These are phyloP conservation scores for Leishmania gerbilli DNA, from an alignment of 208 protist species.

Conservation along the genomic window DNA sequence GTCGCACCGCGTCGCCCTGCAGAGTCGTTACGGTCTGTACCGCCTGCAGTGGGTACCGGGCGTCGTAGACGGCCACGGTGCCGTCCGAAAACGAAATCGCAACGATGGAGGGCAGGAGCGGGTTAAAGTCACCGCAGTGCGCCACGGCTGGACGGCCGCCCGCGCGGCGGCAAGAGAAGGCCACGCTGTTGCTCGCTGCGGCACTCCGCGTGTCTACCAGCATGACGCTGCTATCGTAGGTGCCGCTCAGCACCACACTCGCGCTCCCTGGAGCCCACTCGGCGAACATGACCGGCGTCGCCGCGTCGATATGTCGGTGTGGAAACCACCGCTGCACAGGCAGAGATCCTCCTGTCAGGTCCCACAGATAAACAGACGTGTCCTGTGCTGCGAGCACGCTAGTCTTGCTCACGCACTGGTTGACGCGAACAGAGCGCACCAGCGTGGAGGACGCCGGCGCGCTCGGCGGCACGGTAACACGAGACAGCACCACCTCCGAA, in stretches of 20 bases:
- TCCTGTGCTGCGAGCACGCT: slow-evolving; percentile 48
- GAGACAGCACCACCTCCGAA: slow-evolving; percentile 41
- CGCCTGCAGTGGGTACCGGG: slow-evolving; percentile 51
- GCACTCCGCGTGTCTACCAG: slow-evolving; percentile 57
- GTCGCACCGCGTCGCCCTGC: slow-evolving; percentile 67
- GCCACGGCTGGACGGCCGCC: slow-evolving; percentile 41
- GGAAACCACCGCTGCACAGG: slow-evolving; percentile 64
- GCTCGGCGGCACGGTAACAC: slow-evolving; percentile 61
- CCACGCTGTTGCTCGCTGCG: slow-evolving; percentile 23
- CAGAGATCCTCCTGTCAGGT: slow-evolving; percentile 42
- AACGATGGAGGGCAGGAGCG: slow-evolving; percentile 62
- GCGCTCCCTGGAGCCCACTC: slow-evolving; percentile 68
- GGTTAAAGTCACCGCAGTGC: slow-evolving; percentile 69
- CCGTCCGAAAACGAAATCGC: slow-evolving; percentile 70
- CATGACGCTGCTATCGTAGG: slow-evolving; percentile 65
- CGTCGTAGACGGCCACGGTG: slow-evolving; percentile 76
- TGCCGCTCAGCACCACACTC: slow-evolving; percentile 70
- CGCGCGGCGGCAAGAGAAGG: slow-evolving; percentile 2
- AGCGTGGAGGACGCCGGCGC: slow-evolving; percentile 60
- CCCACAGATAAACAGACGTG: slow-evolving; percentile 67
- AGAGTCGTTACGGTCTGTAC: slow-evolving; percentile 65
- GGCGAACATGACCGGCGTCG: slow-evolving; percentile 61
- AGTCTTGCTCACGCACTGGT: slow-evolving; percentile 33
- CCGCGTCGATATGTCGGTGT: slow-evolving; percentile 32
- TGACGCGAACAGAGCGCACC: slow-evolving; percentile 65